These are phyloP conservation scores for Fusarium odoratissimum DNA, from an alignment of 2,329 filamentous ascomycete genomes.

Conservation along the genomic window DNA sequence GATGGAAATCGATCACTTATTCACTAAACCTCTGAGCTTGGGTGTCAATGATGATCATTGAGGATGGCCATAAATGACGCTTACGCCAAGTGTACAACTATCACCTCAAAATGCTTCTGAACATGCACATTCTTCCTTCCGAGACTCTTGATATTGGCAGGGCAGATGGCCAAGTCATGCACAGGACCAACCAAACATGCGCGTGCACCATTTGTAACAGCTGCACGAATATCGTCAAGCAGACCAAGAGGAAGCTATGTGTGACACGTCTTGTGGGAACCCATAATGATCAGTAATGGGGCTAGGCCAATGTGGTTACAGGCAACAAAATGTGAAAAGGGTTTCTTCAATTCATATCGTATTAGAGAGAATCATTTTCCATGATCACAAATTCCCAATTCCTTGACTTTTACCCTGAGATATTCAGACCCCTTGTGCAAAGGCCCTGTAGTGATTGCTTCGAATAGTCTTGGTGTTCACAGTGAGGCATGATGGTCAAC, in stretches of 20 bases:
- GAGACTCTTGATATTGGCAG: no score
- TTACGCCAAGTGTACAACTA: no score
- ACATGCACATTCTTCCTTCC: fast-evolving
- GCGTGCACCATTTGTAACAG: neutral
- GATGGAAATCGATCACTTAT: no score
- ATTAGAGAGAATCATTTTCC: fast-evolving
- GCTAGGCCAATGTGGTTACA: fast-evolving
- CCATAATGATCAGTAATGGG: neutral
- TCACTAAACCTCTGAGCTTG: no score
- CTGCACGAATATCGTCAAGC: neutral
- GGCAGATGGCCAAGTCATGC: fast-evolving
- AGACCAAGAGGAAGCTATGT: neutral
- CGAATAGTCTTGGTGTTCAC: no score
- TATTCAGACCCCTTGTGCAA: fast-evolving
- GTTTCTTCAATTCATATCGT: fast-evolving
- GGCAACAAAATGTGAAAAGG: fast-evolving
- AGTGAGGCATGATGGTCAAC: fast-evolving
- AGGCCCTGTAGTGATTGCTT: fast-evolving
- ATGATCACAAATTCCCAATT: neutral
- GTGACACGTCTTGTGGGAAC: fast-evolving
- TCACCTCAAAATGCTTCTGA: neutral
- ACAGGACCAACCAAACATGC: neutral
- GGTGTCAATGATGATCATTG: fast-evolving
- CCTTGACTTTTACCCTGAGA: fast-evolving
- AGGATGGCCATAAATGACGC: neutral